Conservation (phyloP, 2,329 filamentous ascomycete species). For the Chalara sp. region DNA sequence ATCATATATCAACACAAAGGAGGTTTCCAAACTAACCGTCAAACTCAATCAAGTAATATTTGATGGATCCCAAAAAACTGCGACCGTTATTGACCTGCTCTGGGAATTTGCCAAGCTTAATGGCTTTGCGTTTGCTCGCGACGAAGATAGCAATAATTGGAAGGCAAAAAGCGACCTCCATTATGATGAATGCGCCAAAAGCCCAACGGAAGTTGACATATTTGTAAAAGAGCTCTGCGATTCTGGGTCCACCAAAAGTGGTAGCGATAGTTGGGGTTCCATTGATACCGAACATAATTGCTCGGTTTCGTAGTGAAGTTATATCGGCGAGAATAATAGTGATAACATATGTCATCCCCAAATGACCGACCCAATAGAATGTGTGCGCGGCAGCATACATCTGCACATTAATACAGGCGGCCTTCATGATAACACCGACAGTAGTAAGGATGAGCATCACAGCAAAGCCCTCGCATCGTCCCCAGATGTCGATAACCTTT, state of each 20-base stretch:
- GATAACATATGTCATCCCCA: constrained; percentile 11
- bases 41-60: constrained; percentile 46
- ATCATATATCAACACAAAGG: no score
- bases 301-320: constrained; percentile 55
- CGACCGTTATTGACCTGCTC: constrained; percentile 18
- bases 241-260: constrained; percentile 51
- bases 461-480: constrained; percentile 39
- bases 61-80: no score
- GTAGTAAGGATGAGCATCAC: constrained; percentile 34
- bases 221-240: constrained; percentile 46
- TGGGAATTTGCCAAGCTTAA: constrained; percentile 39
- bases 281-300: constrained; percentile 12
- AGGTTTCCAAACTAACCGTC: constrained; percentile 4
- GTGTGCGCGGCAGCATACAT: constrained; percentile 52
- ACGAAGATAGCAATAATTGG: constrained; percentile 50
- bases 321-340: constrained; percentile 60
- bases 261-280: constrained; percentile 47
- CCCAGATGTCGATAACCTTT: constrained; percentile 43
- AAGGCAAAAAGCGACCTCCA: constrained; percentile 53
- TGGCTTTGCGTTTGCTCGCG: constrained; percentile 52
- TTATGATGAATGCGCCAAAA: constrained; percentile 59
- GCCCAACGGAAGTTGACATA: constrained; percentile 59
- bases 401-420: constrained; percentile 50
- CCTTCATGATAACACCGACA: constrained; percentile 57
- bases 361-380: constrained; percentile 59